phyloP scores from a whole-genome alignment of 805 yeast species.

The Saturnispora serradocipensis region DNA sequence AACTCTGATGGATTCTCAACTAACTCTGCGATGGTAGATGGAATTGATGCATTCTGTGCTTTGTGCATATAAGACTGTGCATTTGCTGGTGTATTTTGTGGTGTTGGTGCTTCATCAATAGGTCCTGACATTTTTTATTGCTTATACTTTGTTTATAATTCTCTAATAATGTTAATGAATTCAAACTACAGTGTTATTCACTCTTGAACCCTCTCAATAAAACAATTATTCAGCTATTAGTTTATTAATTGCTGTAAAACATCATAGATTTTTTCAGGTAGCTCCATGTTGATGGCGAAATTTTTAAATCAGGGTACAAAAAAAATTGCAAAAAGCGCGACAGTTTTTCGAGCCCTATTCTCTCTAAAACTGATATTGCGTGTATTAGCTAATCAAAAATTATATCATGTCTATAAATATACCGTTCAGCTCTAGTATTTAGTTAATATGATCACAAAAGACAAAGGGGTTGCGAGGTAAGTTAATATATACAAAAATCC shows the following conservation, averaged over 20 bases:
- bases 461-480: no score
- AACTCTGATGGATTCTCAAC: slow-evolving; percentile 36
- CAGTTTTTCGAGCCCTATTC: background rate
- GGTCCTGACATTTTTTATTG: background rate
- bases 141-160: background rate
- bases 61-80: slow-evolving; percentile 58
- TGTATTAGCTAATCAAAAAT: no score
- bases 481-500: no score
- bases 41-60: slow-evolving; percentile 47
- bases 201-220: background rate
- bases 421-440: no score
- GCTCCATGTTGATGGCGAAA: background rate
- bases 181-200: no score
- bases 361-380: no score
- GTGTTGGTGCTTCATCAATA: slow-evolving; percentile 73
- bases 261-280: background rate
- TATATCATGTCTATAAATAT: no score
- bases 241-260: background rate
- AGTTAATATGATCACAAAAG: no score
- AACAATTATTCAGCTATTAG: background rate
- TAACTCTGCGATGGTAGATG: slow-evolving; percentile 68
- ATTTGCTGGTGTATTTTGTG: slow-evolving; percentile 95
- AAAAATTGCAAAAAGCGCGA: background rate
- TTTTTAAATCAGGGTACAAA: background rate
- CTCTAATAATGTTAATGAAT: background rate